Evolutionary conservation across 495 filamentous ascomycete genomes (phyloP), one percentile per base, ranked within the genome.

Genomic region (Physcia stellaris): DNA sequence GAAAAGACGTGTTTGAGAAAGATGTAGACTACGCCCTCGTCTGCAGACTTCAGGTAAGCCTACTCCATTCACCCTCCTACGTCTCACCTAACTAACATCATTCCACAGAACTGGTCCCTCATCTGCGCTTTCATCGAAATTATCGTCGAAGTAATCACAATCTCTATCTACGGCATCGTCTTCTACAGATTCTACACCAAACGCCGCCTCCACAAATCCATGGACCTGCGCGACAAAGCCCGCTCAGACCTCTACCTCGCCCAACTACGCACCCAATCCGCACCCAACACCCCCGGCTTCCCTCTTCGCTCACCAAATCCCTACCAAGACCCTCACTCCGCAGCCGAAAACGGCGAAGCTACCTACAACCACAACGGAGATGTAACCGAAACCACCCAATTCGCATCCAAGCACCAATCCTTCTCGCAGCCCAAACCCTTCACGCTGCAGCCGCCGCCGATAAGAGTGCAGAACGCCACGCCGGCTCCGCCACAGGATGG

Each of bases 181-280:
- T 94, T 94, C 66, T 96, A 90, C 69, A 82, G 90, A 47, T 83
- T 93, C 68, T 90, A 84, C 71, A 83, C 83, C 41, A 99, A 99
- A 70, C 80, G 83, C 55, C 75, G 77, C 50, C 82, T 99, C 40
- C 79, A 79, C 58, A 96, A 94, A 64, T 83, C 84, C 37, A 96
- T 99, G 88, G 82, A 94, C 58, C 62, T 80, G 51, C 87, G 90
- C 49, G 90, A 99, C 70, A 79, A 78, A 51, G 90, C 90, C 48
- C 81, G 90, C 41, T 83, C 78, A 47, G 86, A 94, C 54, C 69
- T 98, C 40, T 96, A 95, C 67, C 84, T 96, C 37, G 90, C 88
- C 32, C 90, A 96, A 53, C 75, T 96, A 5, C 85, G 83, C 46
- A 68, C 78, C 6, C 86, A 96, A 60, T 93, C 88, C 16, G 86